Percentiles rank a stretch among this genome's conserved stretches.
Evolutionary conservation across 2,329 filamentous ascomycete genomes (phyloP).

Genomic region (Cryphonectria carpinicola): DNA sequence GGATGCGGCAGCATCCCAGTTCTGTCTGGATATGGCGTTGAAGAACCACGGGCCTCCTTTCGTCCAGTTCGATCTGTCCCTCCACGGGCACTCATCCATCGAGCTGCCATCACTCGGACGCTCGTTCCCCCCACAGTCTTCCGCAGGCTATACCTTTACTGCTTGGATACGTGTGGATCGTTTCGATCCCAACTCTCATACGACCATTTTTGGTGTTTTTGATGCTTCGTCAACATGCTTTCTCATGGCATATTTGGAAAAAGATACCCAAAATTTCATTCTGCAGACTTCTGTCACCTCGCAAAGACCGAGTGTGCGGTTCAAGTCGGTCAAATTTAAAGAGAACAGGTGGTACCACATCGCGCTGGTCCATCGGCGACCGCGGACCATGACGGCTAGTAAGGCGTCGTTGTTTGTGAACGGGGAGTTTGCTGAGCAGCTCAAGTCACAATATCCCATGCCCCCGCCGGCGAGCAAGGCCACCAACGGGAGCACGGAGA

Average conservation of each 20-base stretch:
- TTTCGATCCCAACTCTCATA: constrained; percentile 84
- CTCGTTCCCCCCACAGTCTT: constrained; percentile 78
- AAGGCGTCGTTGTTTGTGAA: constrained; percentile 89
- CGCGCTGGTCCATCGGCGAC: constrained; percentile 80
- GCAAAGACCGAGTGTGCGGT: constrained; percentile 84
- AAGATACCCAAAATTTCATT: constrained; percentile 91
- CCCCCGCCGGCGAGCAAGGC: constrained; percentile 67
- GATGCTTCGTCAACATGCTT: constrained; percentile 93
- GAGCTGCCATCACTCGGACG: constrained; percentile 87
- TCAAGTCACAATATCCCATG: constrained; percentile 87
- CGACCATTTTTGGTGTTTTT: constrained; percentile 94
- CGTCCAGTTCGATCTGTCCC: constrained; percentile 91
- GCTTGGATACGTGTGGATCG: constrained; percentile 88
- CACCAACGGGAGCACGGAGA: constrained; percentile 65
- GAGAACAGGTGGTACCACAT: constrained; percentile 90
- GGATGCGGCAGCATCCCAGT: constrained; percentile 63
- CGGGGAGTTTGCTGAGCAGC: constrained; percentile 90
- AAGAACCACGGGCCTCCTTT: constrained; percentile 78
- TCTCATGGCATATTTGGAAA: constrained; percentile 89
- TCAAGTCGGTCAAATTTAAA: constrained; percentile 80
- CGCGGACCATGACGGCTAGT: constrained; percentile 74
- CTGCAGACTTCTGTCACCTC: constrained; percentile 93
- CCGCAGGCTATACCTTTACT: constrained; percentile 86
- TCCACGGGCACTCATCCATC: constrained; percentile 85
- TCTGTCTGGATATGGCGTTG: constrained; percentile 73